A percentile compares a stretch with the other conserved stretches of the same genome.
phyloP scores from a whole-genome alignment of 2,329 filamentous ascomycete genomes.

The Penicillium freii region DNA sequence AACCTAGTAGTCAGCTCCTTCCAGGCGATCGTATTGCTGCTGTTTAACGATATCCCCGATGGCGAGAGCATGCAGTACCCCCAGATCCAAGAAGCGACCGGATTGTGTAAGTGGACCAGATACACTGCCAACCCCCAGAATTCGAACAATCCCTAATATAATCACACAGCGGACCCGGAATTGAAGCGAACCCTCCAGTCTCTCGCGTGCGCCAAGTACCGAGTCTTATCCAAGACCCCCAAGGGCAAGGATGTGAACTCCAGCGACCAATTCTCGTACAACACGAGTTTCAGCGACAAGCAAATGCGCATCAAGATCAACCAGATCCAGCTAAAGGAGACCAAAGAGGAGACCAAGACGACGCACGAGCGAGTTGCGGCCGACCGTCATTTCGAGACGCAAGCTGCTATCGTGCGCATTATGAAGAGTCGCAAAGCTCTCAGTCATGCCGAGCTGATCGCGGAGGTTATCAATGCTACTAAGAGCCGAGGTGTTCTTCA shows the following conservation, averaged over 20 bases:
- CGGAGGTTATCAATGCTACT: constrained; percentile 89
- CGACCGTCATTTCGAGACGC: constrained; percentile 92
- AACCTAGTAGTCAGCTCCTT: constrained; percentile 89
- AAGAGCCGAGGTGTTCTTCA: constrained; percentile 83
- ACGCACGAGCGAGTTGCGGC: constrained; percentile 87
- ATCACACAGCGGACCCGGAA: constrained; percentile 62
- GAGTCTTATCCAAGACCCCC: constrained; percentile 80
- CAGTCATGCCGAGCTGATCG: constrained; percentile 79
- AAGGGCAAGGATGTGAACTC: constrained; percentile 75
- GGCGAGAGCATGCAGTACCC: constrained; percentile 69
- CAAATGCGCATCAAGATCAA: constrained; percentile 97
- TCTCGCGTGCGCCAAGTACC: constrained; percentile 83
- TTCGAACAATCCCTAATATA: constrained; percentile 24
- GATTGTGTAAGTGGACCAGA: constrained; percentile 56
- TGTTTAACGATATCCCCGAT: constrained; percentile 73
- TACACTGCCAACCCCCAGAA: neutral
- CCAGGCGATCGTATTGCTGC: constrained; percentile 83
- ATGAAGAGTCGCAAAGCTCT: constrained; percentile 94
- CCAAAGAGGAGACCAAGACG: constrained; percentile 88
- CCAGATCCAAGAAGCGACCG: constrained; percentile 72
- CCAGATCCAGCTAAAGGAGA: constrained; percentile 96
- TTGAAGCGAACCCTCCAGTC: constrained; percentile 90
- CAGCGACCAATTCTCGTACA: constrained; percentile 83
- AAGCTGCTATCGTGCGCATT: constrained; percentile 93
- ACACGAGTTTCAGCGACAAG: constrained; percentile 70